Conservation (phyloP, 2,329 filamentous ascomycete species). For the Pyricularia sp. region DNA sequence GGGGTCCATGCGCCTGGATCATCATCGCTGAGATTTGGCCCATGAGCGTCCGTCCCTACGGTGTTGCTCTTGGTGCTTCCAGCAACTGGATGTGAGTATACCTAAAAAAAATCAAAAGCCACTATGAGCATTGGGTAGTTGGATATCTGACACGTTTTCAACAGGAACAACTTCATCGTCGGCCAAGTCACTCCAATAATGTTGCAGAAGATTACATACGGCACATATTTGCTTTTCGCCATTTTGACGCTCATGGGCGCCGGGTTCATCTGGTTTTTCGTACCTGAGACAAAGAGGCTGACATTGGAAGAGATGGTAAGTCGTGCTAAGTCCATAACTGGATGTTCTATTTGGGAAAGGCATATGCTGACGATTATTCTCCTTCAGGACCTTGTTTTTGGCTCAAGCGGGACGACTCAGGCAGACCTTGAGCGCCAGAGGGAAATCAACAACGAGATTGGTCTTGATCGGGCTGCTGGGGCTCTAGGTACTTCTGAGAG, state of each 20-base stretch:
- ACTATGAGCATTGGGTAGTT: not conserved
- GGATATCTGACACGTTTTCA: not conserved
- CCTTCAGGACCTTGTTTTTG: constrained; percentile 49
- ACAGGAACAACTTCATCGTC: constrained; percentile 46
- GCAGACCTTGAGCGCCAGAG: constrained; percentile 58
- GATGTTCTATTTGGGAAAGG: not conserved
- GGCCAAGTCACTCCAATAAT: constrained; percentile 59
- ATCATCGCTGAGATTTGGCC: constrained; percentile 66
- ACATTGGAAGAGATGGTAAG: constrained; percentile 51
- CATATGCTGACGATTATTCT: not conserved
- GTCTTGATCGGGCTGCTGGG: constrained; percentile 23
- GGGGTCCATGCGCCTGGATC: constrained; percentile 65
- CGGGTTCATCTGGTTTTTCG: constrained; percentile 47
- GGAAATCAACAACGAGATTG: constrained; percentile 60
- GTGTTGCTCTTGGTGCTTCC: constrained; percentile 54
- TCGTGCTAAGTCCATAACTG: not conserved
- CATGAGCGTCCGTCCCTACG: constrained; percentile 54
- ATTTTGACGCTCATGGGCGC: constrained; percentile 49
- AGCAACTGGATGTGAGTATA: constrained; percentile 46
- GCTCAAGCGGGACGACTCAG: constrained; percentile 50
- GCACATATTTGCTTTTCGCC: constrained; percentile 61
- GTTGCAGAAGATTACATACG: constrained; percentile 50
- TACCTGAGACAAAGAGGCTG: constrained; percentile 51
- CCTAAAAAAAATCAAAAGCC: not conserved
- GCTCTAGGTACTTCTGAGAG: not conserved